phyloP scores from a whole-genome alignment of 2,329 filamentous ascomycete species.

The Alternaria triticimaculans region DNA sequence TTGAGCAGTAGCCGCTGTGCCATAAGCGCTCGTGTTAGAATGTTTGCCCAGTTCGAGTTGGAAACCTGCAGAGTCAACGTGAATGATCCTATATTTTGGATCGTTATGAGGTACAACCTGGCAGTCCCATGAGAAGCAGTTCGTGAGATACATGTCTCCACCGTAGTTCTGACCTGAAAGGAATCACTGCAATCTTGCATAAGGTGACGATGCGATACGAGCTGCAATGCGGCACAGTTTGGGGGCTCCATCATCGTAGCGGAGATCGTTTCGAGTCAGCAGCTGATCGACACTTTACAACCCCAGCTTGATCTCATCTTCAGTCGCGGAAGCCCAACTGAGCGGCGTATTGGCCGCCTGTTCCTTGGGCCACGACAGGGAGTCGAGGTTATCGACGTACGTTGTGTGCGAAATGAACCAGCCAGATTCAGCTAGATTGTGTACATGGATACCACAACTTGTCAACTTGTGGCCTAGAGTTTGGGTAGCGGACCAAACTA shows the following conservation, averaged over 20 bases:
- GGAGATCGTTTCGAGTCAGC: not conserved
- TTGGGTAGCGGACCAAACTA: not conserved
- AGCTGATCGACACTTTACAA: not conserved
- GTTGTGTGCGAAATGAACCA: not conserved
- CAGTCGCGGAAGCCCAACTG: not conserved
- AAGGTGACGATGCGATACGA: not conserved
- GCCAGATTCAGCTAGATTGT: not conserved
- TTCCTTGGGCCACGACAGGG: not conserved
- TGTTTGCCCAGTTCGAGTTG: not conserved
- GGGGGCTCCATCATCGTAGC: not conserved
- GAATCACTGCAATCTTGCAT: not conserved
- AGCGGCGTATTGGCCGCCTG: not conserved
- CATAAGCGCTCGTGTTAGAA: not conserved
- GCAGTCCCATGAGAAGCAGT: not conserved
- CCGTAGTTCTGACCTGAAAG: not conserved
- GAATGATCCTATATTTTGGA: not conserved
- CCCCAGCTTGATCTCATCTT: not conserved
- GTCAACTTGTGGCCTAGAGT: not conserved
- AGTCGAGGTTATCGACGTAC: not conserved
- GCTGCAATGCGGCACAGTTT: conserved; percentile 7
- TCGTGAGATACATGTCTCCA: not conserved
- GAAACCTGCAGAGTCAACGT: not conserved
- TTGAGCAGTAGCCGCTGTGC: not conserved
- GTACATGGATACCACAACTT: not conserved
- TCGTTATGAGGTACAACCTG: not conserved